phyloP scores from a whole-genome alignment of 306 rosid genomes.

The Pyrus pyrifolia region DNA sequence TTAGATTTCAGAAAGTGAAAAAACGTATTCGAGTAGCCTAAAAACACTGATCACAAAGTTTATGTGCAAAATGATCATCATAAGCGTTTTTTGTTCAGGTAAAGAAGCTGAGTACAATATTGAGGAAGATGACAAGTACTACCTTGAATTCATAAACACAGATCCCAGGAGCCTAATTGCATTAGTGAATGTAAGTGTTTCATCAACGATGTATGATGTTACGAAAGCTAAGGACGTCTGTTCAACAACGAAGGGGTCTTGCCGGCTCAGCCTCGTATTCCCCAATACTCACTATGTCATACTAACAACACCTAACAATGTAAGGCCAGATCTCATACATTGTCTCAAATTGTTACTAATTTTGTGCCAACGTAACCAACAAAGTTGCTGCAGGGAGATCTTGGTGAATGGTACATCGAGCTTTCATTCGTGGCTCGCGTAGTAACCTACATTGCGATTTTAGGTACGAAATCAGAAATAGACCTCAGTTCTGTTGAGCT shows the following conservation, averaged over 20 bases:
- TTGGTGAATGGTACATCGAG: constrained; percentile 32
- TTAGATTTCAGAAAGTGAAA: neutral
- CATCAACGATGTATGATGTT: constrained; percentile 58
- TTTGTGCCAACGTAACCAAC: neutral
- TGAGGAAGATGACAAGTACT: constrained; percentile 58
- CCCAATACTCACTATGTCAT: constrained; percentile 46
- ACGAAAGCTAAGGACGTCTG: constrained; percentile 49
- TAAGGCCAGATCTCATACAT: constrained; percentile 24
- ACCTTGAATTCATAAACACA: constrained; percentile 47
- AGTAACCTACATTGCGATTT: constrained; percentile 38
- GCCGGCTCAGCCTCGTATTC: constrained; percentile 43
- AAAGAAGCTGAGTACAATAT: constrained; percentile 41
- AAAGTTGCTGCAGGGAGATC: constrained; percentile 36
- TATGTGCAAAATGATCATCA: neutral
- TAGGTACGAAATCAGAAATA: constrained; percentile 31
- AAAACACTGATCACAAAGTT: neutral
- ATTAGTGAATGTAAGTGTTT: constrained; percentile 34
- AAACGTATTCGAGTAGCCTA: neutral
- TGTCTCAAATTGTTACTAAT: neutral
- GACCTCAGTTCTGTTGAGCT: neutral
- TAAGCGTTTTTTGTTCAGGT: constrained; percentile 25
- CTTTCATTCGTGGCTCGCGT: constrained; percentile 44
- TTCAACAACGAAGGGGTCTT: constrained; percentile 38
- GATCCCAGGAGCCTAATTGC: constrained; percentile 38
- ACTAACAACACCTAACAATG: constrained; percentile 42